phyloP scores from a whole-genome alignment of 768 basidiomycete genomes.

The Tylopilus sp. region DNA sequence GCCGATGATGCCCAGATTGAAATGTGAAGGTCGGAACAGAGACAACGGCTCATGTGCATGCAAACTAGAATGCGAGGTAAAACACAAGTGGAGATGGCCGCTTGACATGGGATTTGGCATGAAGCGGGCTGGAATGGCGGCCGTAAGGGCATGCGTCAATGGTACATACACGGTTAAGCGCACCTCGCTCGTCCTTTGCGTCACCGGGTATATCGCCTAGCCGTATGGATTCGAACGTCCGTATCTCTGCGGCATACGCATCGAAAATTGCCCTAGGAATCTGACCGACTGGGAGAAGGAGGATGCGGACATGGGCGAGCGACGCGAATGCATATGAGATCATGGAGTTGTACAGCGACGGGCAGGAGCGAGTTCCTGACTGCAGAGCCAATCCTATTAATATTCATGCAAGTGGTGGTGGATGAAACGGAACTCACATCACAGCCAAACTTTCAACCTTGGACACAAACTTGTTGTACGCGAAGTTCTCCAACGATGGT shows the following conservation, averaged over 20 bases:
- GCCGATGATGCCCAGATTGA: slow-evolving; percentile 86
- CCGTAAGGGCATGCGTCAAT: not conserved
- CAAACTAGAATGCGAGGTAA: slow-evolving; percentile 71
- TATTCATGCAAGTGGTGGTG: not conserved
- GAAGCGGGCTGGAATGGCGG: slow-evolving; percentile 60
- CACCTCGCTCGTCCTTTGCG: slow-evolving; percentile 73
- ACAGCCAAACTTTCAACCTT: slow-evolving; percentile 11
- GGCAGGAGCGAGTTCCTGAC: not conserved
- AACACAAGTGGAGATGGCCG: slow-evolving; percentile 82
- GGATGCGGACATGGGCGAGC: slow-evolving; percentile 79
- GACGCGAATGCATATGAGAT: slow-evolving; percentile 73
- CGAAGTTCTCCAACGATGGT: slow-evolving; percentile 22
- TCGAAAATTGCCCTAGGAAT: slow-evolving; percentile 71
- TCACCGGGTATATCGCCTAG: slow-evolving; percentile 83
- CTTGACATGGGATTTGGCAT: slow-evolving; percentile 72
- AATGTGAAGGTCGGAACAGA: slow-evolving; percentile 74
- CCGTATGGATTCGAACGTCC: slow-evolving; percentile 66
- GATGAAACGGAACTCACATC: not conserved
- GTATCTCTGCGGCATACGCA: slow-evolving; percentile 69
- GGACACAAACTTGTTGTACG: slow-evolving; percentile 8
- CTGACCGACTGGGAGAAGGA: slow-evolving; percentile 82
- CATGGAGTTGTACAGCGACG: slow-evolving; percentile 39
- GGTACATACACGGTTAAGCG: slow-evolving; percentile 15
- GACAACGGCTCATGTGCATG: slow-evolving; percentile 63
- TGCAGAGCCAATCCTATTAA: not conserved